phyloP scores from a whole-genome alignment of 306 rosid species.

The Phaseolus lunatus region DNA sequence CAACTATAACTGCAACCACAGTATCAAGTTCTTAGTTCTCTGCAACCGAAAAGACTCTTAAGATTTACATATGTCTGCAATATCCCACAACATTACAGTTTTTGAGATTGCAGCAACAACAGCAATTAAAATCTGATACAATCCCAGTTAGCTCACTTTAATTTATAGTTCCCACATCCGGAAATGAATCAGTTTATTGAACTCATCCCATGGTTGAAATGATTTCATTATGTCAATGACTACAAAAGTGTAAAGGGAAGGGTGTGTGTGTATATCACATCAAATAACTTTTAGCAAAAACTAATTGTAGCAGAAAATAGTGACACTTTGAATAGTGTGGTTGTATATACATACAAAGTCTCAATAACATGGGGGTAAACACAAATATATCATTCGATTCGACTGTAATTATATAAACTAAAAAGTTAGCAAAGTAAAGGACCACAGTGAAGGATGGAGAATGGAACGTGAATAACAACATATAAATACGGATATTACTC shows the following conservation, averaged over 20 bases:
- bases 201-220: not conserved
- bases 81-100: not conserved
- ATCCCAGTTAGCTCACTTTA: conserved; percentile 8
- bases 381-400: not conserved
- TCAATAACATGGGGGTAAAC: not conserved
- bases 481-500: conserved; percentile 7
- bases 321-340: not conserved
- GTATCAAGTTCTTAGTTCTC: not conserved
- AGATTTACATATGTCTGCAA: not conserved
- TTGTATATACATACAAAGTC: not conserved
- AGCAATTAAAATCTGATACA: not conserved
- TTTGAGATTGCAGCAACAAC: not conserved
- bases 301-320: not conserved
- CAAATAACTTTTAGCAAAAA: not conserved
- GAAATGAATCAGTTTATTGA: not conserved
- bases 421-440: not conserved
- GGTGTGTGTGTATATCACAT: not conserved
- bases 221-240: not conserved
- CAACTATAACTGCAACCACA: not conserved
- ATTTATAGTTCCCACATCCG: not conserved
- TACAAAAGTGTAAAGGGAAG: not conserved
- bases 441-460: not conserved
- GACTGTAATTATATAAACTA: not conserved
- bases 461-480: conserved; percentile 1
- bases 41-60: too few species aligned